phyloP scores from a whole-genome alignment of 1,284 basidiomycete genomes.

The Austropuccinia psidii region DNA sequence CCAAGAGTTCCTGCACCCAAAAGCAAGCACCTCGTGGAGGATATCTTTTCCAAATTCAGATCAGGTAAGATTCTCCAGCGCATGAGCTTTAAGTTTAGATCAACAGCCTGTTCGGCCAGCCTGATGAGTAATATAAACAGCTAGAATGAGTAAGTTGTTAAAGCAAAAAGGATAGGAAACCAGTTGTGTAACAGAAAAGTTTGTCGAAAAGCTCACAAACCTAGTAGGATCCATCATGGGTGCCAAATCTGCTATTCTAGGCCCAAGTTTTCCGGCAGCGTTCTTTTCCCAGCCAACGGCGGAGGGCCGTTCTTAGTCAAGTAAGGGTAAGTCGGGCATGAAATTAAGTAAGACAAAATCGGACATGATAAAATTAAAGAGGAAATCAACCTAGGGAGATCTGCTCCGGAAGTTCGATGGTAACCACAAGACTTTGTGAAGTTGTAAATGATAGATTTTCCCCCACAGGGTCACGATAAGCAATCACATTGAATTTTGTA shows the following conservation, averaged over 20 bases:
- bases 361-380: not conserved
- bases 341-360: slow-evolving; percentile 16
- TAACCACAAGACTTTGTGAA: slow-evolving; percentile 33
- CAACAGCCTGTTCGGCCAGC: slow-evolving; percentile 89
- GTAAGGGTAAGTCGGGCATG: not conserved
- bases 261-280: slow-evolving; percentile 68
- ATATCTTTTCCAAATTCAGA: slow-evolving; percentile 79
- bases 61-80: slow-evolving; percentile 89
- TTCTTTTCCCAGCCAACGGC: slow-evolving; percentile 96
- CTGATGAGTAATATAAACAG: slow-evolving; percentile 48
- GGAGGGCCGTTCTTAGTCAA: slow-evolving; percentile 50
- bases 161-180: not conserved
- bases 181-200: not conserved
- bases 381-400: slow-evolving; percentile 22
- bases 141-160: not conserved
- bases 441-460: slow-evolving; percentile 50
- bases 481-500: slow-evolving; percentile 54
- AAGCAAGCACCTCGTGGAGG: slow-evolving; percentile 68
- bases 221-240: slow-evolving; percentile 89
- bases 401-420: slow-evolving; percentile 40
- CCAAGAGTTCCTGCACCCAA: slow-evolving; percentile 93
- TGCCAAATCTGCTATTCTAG: slow-evolving; percentile 80
- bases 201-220: slow-evolving; percentile 47
- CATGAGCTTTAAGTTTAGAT: slow-evolving; percentile 96
- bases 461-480: slow-evolving; percentile 66